Percentiles rank a stretch among this genome's conserved stretches.
phyloP scores from a whole-genome alignment of 2,329 filamentous ascomycete genomes.

The Pseudocercospora fuligena region DNA sequence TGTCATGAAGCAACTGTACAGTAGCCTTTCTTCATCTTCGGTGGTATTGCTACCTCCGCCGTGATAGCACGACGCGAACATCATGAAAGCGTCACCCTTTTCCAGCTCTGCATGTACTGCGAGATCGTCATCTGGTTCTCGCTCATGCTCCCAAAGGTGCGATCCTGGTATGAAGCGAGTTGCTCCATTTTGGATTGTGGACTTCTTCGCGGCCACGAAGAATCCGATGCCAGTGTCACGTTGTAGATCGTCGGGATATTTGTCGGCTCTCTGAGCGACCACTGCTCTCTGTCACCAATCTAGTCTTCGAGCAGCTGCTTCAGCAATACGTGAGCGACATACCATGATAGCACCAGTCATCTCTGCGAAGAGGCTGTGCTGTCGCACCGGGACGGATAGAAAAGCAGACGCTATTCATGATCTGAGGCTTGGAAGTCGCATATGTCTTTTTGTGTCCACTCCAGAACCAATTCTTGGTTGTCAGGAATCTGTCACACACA shows the following conservation, averaged over 20 bases:
- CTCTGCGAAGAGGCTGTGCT: constrained; percentile 39
- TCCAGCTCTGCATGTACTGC: constrained; percentile 39
- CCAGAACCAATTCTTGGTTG: constrained; percentile 13
- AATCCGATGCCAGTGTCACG: constrained; percentile 40
- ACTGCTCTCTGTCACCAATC: not conserved
- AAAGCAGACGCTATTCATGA: constrained; percentile 37
- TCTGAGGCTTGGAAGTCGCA: constrained; percentile 28
- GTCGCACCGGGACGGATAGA: constrained; percentile 35
- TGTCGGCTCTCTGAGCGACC: constrained; percentile 21
- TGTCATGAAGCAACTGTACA: constrained; percentile 43
- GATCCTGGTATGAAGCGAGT: constrained; percentile 45
- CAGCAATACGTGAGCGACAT: not conserved
- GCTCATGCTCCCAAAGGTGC: constrained; percentile 42
- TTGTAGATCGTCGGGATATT: constrained; percentile 25
- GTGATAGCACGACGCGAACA: constrained; percentile 44
- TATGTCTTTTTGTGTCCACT: constrained; percentile 17
- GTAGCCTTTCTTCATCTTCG: constrained; percentile 39
- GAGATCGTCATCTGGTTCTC: constrained; percentile 31
- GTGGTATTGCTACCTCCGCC: constrained; percentile 44
- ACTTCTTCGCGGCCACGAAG: constrained; percentile 43
- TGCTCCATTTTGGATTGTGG: constrained; percentile 43
- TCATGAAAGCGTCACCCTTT: constrained; percentile 45
- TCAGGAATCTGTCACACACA: constrained; percentile 9
- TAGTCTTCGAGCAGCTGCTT: not conserved
- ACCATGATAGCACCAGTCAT: constrained; percentile 39